Percentiles rank a stretch among this genome's conserved stretches.
These are phyloP conservation scores for Hibiscus mutabilis DNA, from an alignment of 345 rosid species.

Conservation along the genomic window DNA sequence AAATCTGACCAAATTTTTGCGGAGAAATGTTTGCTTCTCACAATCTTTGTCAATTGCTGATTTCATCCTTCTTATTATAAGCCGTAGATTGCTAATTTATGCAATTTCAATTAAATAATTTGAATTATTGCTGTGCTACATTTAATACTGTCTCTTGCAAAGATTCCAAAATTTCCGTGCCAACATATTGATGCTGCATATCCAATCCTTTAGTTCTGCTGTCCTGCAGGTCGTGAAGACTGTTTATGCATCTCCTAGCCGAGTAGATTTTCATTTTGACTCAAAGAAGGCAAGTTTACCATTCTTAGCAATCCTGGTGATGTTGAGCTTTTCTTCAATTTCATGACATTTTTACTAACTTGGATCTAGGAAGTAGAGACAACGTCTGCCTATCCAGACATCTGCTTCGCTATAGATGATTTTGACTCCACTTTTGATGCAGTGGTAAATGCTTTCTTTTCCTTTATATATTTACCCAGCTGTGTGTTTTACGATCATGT, in stretches of 20 bases:
- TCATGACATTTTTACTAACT: slow-evolving; percentile 24
- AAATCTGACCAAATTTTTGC: neutral
- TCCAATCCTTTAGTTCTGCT: slow-evolving; percentile 17
- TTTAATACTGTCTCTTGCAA: slow-evolving; percentile 3
- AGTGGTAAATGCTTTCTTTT: slow-evolving; percentile 48
- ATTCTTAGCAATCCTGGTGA: slow-evolving; percentile 6
- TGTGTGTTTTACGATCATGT: neutral
- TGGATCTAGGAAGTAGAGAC: slow-evolving; percentile 79
- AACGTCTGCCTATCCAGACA: slow-evolving; percentile 92
- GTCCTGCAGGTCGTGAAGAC: slow-evolving; percentile 80
- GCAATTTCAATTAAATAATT: neutral
- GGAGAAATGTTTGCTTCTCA: neutral
- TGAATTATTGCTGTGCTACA: neutral
- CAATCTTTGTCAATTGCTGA: neutral
- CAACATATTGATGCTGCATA: neutral
- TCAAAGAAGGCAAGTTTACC: slow-evolving; percentile 64
- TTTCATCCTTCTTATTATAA: slow-evolving; percentile 3
- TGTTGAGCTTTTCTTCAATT: slow-evolving; percentile 8
- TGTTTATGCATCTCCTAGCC: slow-evolving; percentile 90
- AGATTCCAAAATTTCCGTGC: neutral
- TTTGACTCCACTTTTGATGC: slow-evolving; percentile 97
- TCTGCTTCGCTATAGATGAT: slow-evolving; percentile 92
- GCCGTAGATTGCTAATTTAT: neutral
- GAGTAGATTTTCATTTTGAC: slow-evolving; percentile 86
- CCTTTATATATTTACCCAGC: neutral